Conservation (phyloP, 2,329 filamentous ascomycete genomes). For the Emmonsiellopsis sp. region DNA sequence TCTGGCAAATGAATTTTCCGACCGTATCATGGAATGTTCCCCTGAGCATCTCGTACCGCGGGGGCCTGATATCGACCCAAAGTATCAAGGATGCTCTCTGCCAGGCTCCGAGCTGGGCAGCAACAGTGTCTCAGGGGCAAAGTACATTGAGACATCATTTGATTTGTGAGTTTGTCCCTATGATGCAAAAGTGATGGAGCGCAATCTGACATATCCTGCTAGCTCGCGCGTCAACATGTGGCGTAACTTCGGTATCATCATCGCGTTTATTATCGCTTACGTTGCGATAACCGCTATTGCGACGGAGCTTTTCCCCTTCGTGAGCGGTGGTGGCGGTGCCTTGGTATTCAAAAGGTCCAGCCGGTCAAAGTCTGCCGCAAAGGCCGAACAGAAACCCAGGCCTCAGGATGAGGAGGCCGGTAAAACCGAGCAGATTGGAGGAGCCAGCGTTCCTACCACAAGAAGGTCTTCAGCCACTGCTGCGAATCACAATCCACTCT, state of each 20-base stretch:
- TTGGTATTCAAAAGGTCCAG: slow-evolving; percentile 55
- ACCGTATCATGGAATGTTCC: slow-evolving; percentile 48
- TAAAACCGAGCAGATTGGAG: slow-evolving; percentile 9
- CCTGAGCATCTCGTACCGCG: slow-evolving; percentile 50
- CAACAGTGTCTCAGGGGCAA: slow-evolving; percentile 42
- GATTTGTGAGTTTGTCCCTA: slow-evolving; percentile 31
- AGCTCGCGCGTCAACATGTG: slow-evolving; percentile 47
- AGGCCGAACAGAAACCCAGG: slow-evolving; percentile 44
- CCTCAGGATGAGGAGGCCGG: slow-evolving; percentile 17
- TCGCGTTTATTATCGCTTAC: slow-evolving; percentile 67
- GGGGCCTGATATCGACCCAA: slow-evolving; percentile 45
- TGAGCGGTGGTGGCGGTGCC: slow-evolving; percentile 42
- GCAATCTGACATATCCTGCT: neutral
- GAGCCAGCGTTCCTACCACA: neutral
- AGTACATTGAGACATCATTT: slow-evolving; percentile 47
- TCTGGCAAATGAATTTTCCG: slow-evolving; percentile 55
- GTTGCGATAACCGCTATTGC: slow-evolving; percentile 61
- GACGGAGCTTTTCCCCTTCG: slow-evolving; percentile 56
- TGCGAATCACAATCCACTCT: neutral
- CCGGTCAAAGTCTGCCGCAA: slow-evolving; percentile 39
- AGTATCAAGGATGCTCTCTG: slow-evolving; percentile 54
- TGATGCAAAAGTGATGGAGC: neutral
- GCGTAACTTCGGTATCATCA: slow-evolving; percentile 68
- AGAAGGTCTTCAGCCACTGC: neutral
- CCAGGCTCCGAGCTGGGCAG: slow-evolving; percentile 47